A percentile compares a stretch with the other conserved stretches of the same genome.
phyloP scores from a whole-genome alignment of 1,139 yeast genomes.

The Meyerozyma carpophila region DNA sequence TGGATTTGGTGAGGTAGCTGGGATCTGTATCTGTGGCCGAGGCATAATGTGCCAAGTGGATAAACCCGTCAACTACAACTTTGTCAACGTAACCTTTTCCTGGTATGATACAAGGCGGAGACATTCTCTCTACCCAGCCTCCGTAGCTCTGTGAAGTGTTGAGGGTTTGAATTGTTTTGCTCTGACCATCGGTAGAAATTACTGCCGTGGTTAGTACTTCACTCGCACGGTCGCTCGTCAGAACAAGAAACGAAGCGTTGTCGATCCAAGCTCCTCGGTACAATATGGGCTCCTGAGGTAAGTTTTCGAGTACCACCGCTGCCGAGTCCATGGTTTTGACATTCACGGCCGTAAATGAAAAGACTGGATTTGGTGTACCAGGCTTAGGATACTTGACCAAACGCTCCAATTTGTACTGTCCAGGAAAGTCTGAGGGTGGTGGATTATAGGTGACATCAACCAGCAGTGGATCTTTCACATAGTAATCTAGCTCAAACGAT shows the following conservation, averaged over 20 bases:
- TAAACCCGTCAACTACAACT: slow-evolving; percentile 56
- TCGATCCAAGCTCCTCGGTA: slow-evolving; percentile 76
- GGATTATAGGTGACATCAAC: slow-evolving; percentile 22
- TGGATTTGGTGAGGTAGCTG: slow-evolving; percentile 45
- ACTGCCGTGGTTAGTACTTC: slow-evolving; percentile 52
- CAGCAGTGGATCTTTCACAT: slow-evolving; percentile 36
- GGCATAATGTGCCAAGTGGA: slow-evolving; percentile 66
- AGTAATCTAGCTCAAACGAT: slow-evolving; percentile 59
- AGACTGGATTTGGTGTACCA: slow-evolving; percentile 67
- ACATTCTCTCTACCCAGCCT: slow-evolving; percentile 53
- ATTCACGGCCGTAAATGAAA: slow-evolving; percentile 43
- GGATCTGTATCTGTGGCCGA: slow-evolving; percentile 39
- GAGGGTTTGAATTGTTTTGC: slow-evolving; percentile 14
- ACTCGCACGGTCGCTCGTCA: slow-evolving; percentile 70
- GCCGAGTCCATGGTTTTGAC: slow-evolving; percentile 17
- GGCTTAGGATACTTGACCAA: slow-evolving; percentile 83
- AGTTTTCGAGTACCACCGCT: slow-evolving; percentile 14
- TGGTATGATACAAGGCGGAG: slow-evolving; percentile 27
- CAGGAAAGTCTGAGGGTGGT: slow-evolving; percentile 16
- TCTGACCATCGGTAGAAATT: slow-evolving; percentile 33
- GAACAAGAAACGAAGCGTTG: slow-evolving; percentile 47
- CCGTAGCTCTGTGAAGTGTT: slow-evolving; percentile 40
- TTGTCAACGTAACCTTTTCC: slow-evolving; percentile 68
- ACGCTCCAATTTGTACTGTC: slow-evolving; percentile 51
- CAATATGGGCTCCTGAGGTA: slow-evolving; percentile 50